These are phyloP conservation scores for Mucor saturninus DNA, from an alignment of 371 early-diverging fungal genomes.

Conservation along the genomic window DNA sequence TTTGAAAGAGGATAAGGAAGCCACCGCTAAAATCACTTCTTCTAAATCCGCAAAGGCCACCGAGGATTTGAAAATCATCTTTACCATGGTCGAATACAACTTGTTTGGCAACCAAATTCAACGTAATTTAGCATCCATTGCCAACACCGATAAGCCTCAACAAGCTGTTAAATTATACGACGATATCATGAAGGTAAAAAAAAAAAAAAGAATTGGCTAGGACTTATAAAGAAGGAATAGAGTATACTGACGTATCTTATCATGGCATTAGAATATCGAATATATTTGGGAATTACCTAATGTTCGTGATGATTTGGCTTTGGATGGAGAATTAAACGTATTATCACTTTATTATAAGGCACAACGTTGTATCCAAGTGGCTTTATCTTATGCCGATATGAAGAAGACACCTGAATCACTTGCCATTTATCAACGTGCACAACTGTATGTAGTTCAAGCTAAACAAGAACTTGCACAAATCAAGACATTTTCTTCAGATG, in stretches of 20 bases:
- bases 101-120: conserved; percentile 58
- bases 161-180: conserved; percentile 73
- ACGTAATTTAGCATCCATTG: conserved; percentile 47
- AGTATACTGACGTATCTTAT: neutral
- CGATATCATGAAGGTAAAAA: conserved; percentile 65
- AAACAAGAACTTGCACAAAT: conserved; percentile 44
- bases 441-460: conserved; percentile 57
- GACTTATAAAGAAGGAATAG: neutral
- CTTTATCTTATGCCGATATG: conserved; percentile 53
- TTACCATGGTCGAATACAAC: conserved; percentile 63
- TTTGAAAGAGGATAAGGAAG: conserved; percentile 68
- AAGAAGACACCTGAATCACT: conserved; percentile 61
- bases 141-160: conserved; percentile 51
- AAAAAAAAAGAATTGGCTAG: neutral
- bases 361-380: conserved; percentile 56
- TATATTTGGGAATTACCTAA: conserved; percentile 59
- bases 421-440: conserved; percentile 68
- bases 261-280: conserved; percentile 46
- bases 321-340: conserved; percentile 60
- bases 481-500: conserved; percentile 35
- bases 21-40: conserved; percentile 72
- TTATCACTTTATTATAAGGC: conserved; percentile 57
- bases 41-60: conserved; percentile 72
- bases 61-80: conserved; percentile 57
- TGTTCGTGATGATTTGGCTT: conserved; percentile 52